Evolutionary conservation across 78 protist genomes (phyloP).

Genomic region (Chrysochromulina parva): DNA sequence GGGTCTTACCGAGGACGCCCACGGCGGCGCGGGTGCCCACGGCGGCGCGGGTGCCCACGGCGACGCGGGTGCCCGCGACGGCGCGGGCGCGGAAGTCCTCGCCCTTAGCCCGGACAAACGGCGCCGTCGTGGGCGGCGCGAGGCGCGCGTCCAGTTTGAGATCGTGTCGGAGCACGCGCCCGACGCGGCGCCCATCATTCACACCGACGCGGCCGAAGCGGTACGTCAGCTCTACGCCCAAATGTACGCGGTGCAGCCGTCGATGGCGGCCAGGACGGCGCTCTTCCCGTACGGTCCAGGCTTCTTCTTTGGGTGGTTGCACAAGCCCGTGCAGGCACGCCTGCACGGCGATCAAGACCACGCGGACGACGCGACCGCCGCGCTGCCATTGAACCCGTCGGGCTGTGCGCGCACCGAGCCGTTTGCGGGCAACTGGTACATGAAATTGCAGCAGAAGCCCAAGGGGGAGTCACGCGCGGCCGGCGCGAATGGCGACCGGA

Average conservation of each 20-base stretch:
- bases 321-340: not conserved
- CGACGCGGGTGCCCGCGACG: no score
- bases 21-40: no score
- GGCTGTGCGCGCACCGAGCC: slow-evolving; percentile 21
- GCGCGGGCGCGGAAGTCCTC: no score
- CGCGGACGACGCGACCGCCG: not conserved
- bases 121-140: no score
- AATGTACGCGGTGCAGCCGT: not conserved
- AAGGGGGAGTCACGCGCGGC: not conserved
- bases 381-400: not conserved
- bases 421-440: not conserved
- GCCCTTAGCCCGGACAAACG: no score
- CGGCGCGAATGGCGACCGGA: not conserved
- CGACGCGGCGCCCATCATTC: not conserved
- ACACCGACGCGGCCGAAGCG: not conserved
- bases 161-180: not conserved
- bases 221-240: not conserved
- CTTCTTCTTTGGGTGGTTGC: not conserved
- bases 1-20: no score
- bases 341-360: not conserved
- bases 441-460: not conserved
- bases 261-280: not conserved
- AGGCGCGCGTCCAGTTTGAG: not conserved
- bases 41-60: no score
- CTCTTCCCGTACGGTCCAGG: not conserved